These are phyloP conservation scores for Inga oerstediana DNA, from an alignment of 306 rosid species.

Conservation along the genomic window DNA sequence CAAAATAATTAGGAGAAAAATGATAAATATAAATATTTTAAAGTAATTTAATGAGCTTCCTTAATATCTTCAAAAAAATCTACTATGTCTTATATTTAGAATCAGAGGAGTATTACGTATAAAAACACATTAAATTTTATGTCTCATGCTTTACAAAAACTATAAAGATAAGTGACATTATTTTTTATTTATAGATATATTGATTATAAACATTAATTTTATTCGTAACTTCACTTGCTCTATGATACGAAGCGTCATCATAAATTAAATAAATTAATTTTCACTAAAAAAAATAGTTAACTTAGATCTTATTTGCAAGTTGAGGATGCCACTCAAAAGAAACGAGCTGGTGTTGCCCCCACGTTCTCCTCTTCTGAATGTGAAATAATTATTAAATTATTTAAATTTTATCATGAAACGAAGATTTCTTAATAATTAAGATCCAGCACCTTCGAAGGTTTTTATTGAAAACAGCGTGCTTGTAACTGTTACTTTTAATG, in stretches of 20 bases:
- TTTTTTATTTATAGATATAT: background rate
- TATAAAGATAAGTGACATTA: background rate
- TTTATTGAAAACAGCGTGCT: constrained; percentile 31
- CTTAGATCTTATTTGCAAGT: background rate
- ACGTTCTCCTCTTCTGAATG: background rate
- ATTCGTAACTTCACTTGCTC: background rate
- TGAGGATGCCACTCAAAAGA: background rate
- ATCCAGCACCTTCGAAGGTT: constrained; percentile 27
- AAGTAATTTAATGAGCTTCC: no score
- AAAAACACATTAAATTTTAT: no score
- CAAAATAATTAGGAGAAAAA: no score
- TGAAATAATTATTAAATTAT: background rate
- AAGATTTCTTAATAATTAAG: constrained; percentile 23
- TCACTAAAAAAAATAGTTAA: background rate
- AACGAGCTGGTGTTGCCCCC: constrained; percentile 1
- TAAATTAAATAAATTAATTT: background rate
- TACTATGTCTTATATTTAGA: no score
- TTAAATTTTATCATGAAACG: constrained; percentile 15
- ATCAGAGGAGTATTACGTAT: no score
- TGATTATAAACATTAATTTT: background rate
- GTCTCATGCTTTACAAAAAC: background rate
- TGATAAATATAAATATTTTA: no score
- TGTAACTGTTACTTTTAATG: background rate
- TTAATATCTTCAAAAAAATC: no score
- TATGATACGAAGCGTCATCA: background rate